Evolutionary conservation across 2,329 filamentous ascomycete species (phyloP).

Genomic region (Endothia cerciana): DNA sequence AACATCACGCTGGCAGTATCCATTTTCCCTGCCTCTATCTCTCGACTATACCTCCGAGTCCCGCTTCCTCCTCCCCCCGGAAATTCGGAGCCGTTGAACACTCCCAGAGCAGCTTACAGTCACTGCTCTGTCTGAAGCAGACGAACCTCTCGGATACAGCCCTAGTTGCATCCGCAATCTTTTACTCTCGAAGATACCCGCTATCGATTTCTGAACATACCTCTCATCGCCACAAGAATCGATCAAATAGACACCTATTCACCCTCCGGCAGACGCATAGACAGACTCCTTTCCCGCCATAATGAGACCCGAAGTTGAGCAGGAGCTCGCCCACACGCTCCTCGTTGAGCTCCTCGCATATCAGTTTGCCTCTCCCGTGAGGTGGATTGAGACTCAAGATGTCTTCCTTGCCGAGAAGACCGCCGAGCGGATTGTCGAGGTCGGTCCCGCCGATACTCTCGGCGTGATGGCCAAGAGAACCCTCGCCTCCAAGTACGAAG

Average conservation of each 20-base stretch:
- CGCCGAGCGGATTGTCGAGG: conserved; percentile 95
- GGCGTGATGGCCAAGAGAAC: conserved; percentile 98
- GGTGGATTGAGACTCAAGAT: conserved; percentile 99
- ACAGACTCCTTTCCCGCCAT: conserved; percentile 42
- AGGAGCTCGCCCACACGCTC: conserved; percentile 97
- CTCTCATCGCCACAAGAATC: conserved; percentile 7
- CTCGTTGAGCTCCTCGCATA: conserved; percentile 98
- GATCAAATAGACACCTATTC: background rate
- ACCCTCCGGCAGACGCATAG: conserved; percentile 23
- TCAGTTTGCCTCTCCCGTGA: conserved; percentile 96
- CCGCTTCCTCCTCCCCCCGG: conserved; percentile 8
- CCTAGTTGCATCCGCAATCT: conserved; percentile 11
- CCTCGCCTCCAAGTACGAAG: conserved; percentile 95
- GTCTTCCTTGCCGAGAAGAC: conserved; percentile 96
- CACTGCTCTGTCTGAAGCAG: conserved; percentile 17
- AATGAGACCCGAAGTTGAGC: conserved; percentile 98
- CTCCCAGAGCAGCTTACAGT: conserved; percentile 9
- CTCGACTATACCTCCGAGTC: conserved; percentile 5
- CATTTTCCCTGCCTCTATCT: background rate
- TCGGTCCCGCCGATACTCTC: conserved; percentile 94
- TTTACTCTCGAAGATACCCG: conserved; percentile 26
- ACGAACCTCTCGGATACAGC: background rate
- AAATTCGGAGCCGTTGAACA: conserved; percentile 1
- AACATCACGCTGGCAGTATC: conserved; percentile 19
- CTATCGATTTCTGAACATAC: conserved; percentile 26